Conservation (phyloP, 352 stramenopile species). For the Plasmopara muralis region DNA sequence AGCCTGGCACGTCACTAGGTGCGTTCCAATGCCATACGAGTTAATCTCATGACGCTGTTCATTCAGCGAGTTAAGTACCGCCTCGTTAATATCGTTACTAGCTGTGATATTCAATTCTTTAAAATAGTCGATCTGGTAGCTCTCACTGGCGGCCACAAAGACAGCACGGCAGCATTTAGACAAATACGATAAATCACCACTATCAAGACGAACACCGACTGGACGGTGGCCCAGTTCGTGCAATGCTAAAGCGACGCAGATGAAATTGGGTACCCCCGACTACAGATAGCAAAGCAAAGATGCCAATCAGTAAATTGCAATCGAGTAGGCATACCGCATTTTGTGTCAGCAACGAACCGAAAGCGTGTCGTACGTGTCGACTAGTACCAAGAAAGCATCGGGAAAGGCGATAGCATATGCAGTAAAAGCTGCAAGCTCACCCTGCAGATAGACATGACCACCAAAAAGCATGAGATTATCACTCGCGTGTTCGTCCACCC, state of each 20-base stretch:
- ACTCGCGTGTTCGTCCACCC: not conserved
- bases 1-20: constrained; percentile 96
- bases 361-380: constrained; percentile 99
- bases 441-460: constrained; percentile 33
- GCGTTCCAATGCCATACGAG: constrained; percentile 93
- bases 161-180: constrained; percentile 79
- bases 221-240: constrained; percentile 87
- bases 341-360: constrained; percentile 33
- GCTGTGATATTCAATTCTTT: constrained; percentile 91
- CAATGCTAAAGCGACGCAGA: constrained; percentile 92
- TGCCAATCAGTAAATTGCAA: constrained; percentile 2
- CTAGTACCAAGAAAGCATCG: constrained; percentile 92
- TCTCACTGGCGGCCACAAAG: constrained; percentile 46
- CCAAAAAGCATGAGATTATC: constrained; percentile 3
- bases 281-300: constrained; percentile 23
- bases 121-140: constrained; percentile 71
- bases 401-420: constrained; percentile 97
- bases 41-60: constrained; percentile 94
- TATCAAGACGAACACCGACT: constrained; percentile 95
- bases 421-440: constrained; percentile 98
- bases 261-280: constrained; percentile 96
- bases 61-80: constrained; percentile 91
- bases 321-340: not conserved
- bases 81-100: constrained; percentile 99
- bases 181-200: constrained; percentile 96